These are phyloP conservation scores for Penicillium alfredii DNA, from an alignment of 495 filamentous ascomycete genomes.

Conservation along the genomic window DNA sequence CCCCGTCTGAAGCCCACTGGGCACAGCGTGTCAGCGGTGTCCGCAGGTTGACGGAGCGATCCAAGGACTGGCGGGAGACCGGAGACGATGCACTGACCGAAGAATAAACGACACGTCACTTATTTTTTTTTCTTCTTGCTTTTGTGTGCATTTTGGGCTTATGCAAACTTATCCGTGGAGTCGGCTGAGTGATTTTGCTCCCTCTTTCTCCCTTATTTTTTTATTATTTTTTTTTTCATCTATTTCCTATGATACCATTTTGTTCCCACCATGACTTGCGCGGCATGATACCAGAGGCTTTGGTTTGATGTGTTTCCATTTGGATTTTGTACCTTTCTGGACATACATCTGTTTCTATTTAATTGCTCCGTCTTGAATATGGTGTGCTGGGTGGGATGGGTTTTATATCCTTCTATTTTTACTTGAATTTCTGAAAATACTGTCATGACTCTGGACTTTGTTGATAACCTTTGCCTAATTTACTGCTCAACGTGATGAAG, in stretches of 20 bases:
- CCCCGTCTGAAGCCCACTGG: conserved; percentile 78
- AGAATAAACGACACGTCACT: conserved; percentile 47
- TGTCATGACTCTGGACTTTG: not conserved
- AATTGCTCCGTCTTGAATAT: conserved; percentile 17
- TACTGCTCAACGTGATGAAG: no score
- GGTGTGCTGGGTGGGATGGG: conserved; percentile 17
- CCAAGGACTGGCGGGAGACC: conserved; percentile 80
- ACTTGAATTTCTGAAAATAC: conserved; percentile 2
- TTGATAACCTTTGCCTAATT: no score
- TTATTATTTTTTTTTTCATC: conserved; percentile 9
- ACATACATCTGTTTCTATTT: conserved; percentile 19
- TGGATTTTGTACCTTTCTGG: conserved; percentile 13
- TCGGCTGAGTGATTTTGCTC: not conserved
- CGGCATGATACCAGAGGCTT: conserved; percentile 39
- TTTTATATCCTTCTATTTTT: conserved; percentile 4
- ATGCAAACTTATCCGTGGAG: no score
- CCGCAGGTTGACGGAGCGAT: conserved; percentile 68
- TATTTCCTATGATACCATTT: conserved; percentile 43
- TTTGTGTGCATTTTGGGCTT: no score
- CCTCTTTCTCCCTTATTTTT: not conserved
- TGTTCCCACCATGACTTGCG: conserved; percentile 39
- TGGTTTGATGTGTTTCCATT: conserved; percentile 22
- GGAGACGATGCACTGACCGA: conserved; percentile 81
- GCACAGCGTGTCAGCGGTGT: conserved; percentile 72
- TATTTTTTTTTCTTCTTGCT: conserved; percentile 3